Conservation (phyloP, 2,329 filamentous ascomycete genomes). For the Clathrospora elynae region DNA sequence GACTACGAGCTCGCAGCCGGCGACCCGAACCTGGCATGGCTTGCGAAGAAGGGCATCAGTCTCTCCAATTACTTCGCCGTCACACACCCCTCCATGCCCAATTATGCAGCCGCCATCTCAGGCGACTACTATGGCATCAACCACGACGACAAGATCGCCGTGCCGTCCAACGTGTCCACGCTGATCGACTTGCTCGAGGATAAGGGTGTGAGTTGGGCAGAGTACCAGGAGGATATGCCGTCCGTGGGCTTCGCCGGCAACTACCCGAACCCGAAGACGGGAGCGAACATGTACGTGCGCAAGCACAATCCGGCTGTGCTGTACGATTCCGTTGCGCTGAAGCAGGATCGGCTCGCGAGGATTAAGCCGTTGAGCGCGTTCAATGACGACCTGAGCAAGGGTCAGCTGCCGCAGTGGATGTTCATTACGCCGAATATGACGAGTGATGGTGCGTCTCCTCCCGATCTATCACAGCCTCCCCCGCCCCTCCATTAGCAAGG, state of each 20-base stretch:
- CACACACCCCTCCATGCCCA: slow-evolving; percentile 74
- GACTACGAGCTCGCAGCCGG: slow-evolving; percentile 67
- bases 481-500: not conserved
- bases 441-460: slow-evolving; percentile 59
- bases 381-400: slow-evolving; percentile 48
- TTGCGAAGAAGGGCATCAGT: slow-evolving; percentile 66
- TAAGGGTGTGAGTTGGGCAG: slow-evolving; percentile 54
- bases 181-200: slow-evolving; percentile 52
- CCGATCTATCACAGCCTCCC: not conserved
- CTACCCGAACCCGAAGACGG: slow-evolving; percentile 66
- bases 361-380: slow-evolving; percentile 78
- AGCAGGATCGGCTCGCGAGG: slow-evolving; percentile 64
- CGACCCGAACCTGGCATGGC: slow-evolving; percentile 64
- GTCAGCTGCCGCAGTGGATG: slow-evolving; percentile 39
- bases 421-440: slow-evolving; percentile 69
- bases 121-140: slow-evolving; percentile 76
- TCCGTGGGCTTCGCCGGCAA: slow-evolving; percentile 72
- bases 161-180: slow-evolving; percentile 49
- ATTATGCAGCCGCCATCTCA: slow-evolving; percentile 71
- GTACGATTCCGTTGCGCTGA: slow-evolving; percentile 67
- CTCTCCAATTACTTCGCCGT: slow-evolving; percentile 62
- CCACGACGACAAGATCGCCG: slow-evolving; percentile 66
- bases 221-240: slow-evolving; percentile 80
- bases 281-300: slow-evolving; percentile 76
- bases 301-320: slow-evolving; percentile 76